Evolutionary conservation across 2,329 filamentous ascomycete species (phyloP), one percentile per base, ranked within the genome.

Genomic region (Volutella citrinella): DNA sequence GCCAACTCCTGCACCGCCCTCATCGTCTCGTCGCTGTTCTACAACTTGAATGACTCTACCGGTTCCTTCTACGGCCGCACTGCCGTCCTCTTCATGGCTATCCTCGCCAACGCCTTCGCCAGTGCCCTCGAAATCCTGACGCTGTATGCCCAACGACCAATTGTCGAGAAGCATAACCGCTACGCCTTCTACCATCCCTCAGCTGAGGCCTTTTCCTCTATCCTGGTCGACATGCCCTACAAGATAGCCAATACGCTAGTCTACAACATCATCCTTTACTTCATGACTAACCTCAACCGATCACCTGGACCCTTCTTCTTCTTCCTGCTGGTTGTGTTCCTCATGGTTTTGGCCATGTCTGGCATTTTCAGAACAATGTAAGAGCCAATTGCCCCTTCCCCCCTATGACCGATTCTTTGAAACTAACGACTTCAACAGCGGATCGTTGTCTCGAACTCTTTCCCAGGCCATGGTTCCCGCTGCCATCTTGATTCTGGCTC

Each of bases 311-410:
- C 59, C 3, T 73, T 70, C 54, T 72, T 72, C 51, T 70, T 64
- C 48, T 72, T 66, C 49, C 49, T 63, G 10, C 41, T 73, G 1
- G 54, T 72, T 18, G 63, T 65, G 4, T 66, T 82, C 52, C 57
- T 70, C 24, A 69, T 72, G 16, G 80, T 76, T 0, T 52, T 83
- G 40, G 69, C 71, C 36, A 82, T 83, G 79, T 80, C 75, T 28
- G 80, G 79, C 66, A 61, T 83, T 38, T 83, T 83, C 60, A 45
- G 56, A 15, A 52, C 53, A 12, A 55, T 57, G 54, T 57, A 43
- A 45, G 55, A 45, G 7, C 11, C 6, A 0, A n/a, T n/a, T n/a
- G n/a, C 5, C 3, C 8, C 4, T 13, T 3, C 5, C n/a, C 5
- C 1, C 2, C 12, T 6, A 2, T 16, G 5, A 20, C 3, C 2